Conservation (phyloP, 2,329 filamentous ascomycete species). For the Alternaria solani region DNA sequence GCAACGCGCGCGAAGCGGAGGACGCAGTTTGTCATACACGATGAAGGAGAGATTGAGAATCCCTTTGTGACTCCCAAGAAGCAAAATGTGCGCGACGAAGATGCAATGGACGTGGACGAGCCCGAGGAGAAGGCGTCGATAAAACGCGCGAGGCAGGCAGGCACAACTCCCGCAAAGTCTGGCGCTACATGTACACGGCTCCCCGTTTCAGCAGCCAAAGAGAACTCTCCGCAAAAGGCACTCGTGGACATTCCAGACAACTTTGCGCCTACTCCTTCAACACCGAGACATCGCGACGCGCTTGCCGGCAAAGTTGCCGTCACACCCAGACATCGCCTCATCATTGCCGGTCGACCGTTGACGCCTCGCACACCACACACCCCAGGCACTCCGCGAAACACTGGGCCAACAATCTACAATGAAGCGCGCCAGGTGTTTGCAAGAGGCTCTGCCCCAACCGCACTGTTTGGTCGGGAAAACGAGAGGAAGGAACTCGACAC, state of each 20-base stretch:
- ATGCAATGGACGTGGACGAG: slow-evolving; percentile 58
- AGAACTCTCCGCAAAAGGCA: slow-evolving; percentile 58
- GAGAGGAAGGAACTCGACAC: slow-evolving; percentile 70
- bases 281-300: slow-evolving; percentile 81
- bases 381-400: slow-evolving; percentile 70
- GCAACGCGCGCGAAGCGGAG: slow-evolving; percentile 54
- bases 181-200: slow-evolving; percentile 53
- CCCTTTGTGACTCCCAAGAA: slow-evolving; percentile 57
- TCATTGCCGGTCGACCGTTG: slow-evolving; percentile 75
- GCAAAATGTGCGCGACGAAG: slow-evolving; percentile 48
- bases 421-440: slow-evolving; percentile 87
- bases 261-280: slow-evolving; percentile 65
- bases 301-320: slow-evolving; percentile 72
- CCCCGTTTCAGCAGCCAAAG: slow-evolving; percentile 56
- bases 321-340: slow-evolving; percentile 85
- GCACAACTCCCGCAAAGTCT: slow-evolving; percentile 59
- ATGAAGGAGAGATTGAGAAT: slow-evolving; percentile 74
- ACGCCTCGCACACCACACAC: slow-evolving; percentile 83
- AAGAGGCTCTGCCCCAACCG: slow-evolving; percentile 75
- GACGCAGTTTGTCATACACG: slow-evolving; percentile 56
- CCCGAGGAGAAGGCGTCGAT: slow-evolving; percentile 44
- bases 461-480: slow-evolving; percentile 78
- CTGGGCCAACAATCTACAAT: slow-evolving; percentile 81
- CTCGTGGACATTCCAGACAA: slow-evolving; percentile 60
- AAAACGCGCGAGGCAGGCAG: slow-evolving; percentile 44